These are phyloP conservation scores for Saccharata proteae DNA, from an alignment of 2,329 filamentous ascomycete species.

Conservation along the genomic window DNA sequence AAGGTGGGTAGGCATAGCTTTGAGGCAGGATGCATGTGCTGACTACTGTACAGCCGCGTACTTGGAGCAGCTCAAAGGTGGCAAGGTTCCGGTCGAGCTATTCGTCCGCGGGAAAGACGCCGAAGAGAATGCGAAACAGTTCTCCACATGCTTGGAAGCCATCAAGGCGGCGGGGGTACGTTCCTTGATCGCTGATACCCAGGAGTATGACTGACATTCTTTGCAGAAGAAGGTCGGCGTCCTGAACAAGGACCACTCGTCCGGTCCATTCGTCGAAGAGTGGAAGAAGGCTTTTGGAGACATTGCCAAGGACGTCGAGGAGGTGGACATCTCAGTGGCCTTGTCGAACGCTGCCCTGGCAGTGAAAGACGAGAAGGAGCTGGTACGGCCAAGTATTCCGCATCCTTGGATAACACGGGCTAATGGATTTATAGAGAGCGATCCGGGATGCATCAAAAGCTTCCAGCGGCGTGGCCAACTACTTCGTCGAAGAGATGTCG, in stretches of 20 bases:
- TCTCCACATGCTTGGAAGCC: conserved; percentile 67
- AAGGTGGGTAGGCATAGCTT: conserved; percentile 47
- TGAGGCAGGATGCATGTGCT: conserved; percentile 19
- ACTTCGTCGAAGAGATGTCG: conserved; percentile 97
- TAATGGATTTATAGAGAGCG: conserved; percentile 48
- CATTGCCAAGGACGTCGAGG: conserved; percentile 72
- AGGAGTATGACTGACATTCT: no score
- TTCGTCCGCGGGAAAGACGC: conserved; percentile 85
- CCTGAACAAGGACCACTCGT: conserved; percentile 70
- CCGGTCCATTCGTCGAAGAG: conserved; percentile 85
- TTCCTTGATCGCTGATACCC: conserved; percentile 16
- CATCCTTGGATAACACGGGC: conserved; percentile 9
- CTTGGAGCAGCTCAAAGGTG: conserved; percentile 80
- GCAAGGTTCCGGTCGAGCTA: conserved; percentile 85
- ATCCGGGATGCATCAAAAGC: conserved; percentile 93
- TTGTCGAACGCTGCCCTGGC: conserved; percentile 76
- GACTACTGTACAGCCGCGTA: conserved; percentile 59
- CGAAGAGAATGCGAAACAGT: conserved; percentile 82
- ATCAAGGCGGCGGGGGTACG: conserved; percentile 80
- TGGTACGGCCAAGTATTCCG: conserved; percentile 37
- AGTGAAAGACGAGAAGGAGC: conserved; percentile 87
- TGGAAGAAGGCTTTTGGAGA: conserved; percentile 76
- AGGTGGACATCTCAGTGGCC: conserved; percentile 73
- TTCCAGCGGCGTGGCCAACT: conserved; percentile 83
- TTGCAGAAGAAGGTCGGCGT: conserved; percentile 87